Conservation (phyloP, 805 yeast species). For the Middelhovenomyces tepae region DNA sequence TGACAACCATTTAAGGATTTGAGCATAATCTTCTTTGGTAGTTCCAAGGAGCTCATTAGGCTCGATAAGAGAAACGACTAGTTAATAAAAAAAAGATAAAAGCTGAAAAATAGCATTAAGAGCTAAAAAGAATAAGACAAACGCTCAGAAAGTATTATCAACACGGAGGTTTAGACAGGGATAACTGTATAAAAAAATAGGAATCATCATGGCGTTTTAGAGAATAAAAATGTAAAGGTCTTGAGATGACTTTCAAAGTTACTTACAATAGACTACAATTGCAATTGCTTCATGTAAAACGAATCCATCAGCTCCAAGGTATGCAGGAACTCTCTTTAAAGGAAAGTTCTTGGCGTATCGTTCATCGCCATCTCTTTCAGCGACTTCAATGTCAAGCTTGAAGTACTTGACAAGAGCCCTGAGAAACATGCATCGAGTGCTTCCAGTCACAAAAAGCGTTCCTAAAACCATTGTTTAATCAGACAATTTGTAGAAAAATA, state of each 20-base stretch:
- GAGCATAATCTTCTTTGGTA: slow-evolving; percentile 52
- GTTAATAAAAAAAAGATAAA: no score
- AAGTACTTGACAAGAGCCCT: slow-evolving; percentile 5
- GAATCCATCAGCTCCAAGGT: slow-evolving; percentile 57
- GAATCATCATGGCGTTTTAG: slow-evolving; percentile 1
- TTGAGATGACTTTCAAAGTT: neutral
- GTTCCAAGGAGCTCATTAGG: slow-evolving; percentile 72
- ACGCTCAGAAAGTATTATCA: no score
- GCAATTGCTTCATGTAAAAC: slow-evolving; percentile 58
- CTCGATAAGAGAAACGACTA: no score
- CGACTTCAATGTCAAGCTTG: slow-evolving; percentile 1
- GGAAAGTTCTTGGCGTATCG: slow-evolving; percentile 45
- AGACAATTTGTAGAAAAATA: no score
- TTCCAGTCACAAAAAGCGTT: no score
- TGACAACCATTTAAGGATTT: slow-evolving; percentile 69
- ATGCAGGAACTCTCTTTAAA: slow-evolving; percentile 49
- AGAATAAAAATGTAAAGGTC: neutral
- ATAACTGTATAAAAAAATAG: slow-evolving; percentile 27
- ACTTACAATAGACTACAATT: slow-evolving; percentile 44
- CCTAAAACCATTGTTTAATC: no score
- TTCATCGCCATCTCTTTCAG: slow-evolving; percentile 30
- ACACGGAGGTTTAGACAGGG: slow-evolving; percentile 42
- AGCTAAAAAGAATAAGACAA: no score
- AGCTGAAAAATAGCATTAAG: no score
- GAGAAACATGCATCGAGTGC: slow-evolving; percentile 1